Conservation (phyloP, 2,329 filamentous ascomycete genomes). For the Penicillium sumatraense region DNA sequence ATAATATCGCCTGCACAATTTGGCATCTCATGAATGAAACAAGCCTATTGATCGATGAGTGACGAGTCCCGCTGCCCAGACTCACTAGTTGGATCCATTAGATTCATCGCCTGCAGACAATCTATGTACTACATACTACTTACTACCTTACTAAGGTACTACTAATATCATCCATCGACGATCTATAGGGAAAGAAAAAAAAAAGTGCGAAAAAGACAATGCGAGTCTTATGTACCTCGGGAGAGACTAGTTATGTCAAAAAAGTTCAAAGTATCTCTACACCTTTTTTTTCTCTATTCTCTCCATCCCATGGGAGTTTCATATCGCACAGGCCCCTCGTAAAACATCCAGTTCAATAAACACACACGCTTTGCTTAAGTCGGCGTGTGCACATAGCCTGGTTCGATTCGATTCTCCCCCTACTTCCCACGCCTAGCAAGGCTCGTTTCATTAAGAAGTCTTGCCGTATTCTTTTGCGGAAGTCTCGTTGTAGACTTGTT, state of each 20-base stretch:
- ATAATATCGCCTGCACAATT: too few species aligned
- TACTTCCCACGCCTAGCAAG: not conserved
- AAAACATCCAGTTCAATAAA: not conserved
- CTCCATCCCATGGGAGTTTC: conserved; percentile 2
- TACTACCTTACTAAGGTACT: too few species aligned
- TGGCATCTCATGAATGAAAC: too few species aligned
- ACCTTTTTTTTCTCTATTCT: conserved; percentile 12
- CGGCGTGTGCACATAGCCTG: not conserved
- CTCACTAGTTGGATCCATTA: not conserved
- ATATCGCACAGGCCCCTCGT: conserved; percentile 6
- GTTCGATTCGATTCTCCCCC: not conserved
- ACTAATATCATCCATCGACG: too few species aligned
- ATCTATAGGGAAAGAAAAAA: not conserved
- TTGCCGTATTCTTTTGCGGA: conserved; percentile 18
- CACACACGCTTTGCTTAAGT: not conserved
- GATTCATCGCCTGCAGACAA: not conserved
- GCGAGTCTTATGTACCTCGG: conserved; percentile 9
- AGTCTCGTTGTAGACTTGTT: conserved; percentile 19
- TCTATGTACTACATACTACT: not conserved
- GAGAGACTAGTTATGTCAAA: conserved; percentile 4
- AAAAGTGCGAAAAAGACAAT: not conserved
- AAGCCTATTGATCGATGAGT: too few species aligned
- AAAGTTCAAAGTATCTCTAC: conserved; percentile 8
- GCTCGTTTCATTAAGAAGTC: conserved; percentile 17
- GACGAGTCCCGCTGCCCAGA: too few species aligned